These are phyloP conservation scores for Xylaria acuta DNA, from an alignment of 495 filamentous ascomycete species.

Conservation along the genomic window DNA sequence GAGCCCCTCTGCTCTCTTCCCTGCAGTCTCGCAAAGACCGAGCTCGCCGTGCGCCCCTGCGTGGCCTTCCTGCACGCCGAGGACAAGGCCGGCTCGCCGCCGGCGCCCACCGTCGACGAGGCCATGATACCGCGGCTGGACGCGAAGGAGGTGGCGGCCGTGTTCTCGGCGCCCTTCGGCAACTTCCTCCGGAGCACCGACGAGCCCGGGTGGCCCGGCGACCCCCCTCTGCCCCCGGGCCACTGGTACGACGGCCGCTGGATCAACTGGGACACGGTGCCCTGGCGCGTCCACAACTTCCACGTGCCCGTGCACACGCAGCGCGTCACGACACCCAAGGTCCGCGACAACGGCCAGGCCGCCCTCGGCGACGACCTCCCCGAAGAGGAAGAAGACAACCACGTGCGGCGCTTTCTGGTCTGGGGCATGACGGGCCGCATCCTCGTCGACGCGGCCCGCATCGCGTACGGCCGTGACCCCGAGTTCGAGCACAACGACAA, in stretches of 20 bases:
- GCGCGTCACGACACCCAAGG: conserved; percentile 62
- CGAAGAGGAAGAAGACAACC: conserved; percentile 46
- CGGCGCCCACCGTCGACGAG: conserved; percentile 64
- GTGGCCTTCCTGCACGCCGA: conserved; percentile 79
- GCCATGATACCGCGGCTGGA: conserved; percentile 79
- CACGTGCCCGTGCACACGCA: conserved; percentile 74
- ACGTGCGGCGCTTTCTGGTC: conserved; percentile 70
- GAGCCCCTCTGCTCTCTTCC: conserved; percentile 87
- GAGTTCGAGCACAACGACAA: conserved; percentile 83
- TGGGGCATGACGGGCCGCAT: conserved; percentile 94
- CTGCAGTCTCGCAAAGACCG: conserved; percentile 77
- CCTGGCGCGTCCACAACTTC: conserved; percentile 88
- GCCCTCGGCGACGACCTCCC: conserved; percentile 38
- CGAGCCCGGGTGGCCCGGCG: conserved; percentile 41
- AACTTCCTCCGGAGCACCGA: conserved; percentile 67
- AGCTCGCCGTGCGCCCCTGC: conserved; percentile 82
- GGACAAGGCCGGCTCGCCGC: conserved; percentile 37
- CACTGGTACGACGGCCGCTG: conserved; percentile 75
- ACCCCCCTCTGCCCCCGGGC: conserved; percentile 54
- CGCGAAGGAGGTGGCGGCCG: conserved; percentile 86
- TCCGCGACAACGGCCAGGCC: conserved; percentile 38
- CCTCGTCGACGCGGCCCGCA: conserved; percentile 80
- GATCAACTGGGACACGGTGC: conserved; percentile 64
- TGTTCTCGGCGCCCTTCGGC: conserved; percentile 83
- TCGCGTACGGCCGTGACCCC: conserved; percentile 81